Evolutionary conservation across 768 basidiomycete species (phyloP).

Genomic region (Boletus rubroflammeus): DNA sequence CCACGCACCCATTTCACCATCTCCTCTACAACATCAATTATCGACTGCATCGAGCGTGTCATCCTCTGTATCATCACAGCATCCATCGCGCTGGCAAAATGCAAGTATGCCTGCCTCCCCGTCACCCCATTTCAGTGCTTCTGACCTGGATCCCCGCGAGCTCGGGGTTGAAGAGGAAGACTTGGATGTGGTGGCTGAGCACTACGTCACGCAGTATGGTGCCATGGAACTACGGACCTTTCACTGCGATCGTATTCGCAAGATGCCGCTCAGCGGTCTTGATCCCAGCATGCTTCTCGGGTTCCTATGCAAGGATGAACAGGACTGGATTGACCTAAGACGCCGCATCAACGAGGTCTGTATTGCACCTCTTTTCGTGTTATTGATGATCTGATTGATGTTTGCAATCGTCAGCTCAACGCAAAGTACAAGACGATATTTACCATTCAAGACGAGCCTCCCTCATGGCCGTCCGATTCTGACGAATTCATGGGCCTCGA

Average conservation of each 20-base stretch:
- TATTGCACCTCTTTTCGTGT: slow-evolving; percentile 3
- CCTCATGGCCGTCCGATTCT: slow-evolving; percentile 72
- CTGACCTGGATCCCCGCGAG: slow-evolving; percentile 39
- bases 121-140: slow-evolving; percentile 17
- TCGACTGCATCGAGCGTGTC: slow-evolving; percentile 39
- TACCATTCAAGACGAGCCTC: slow-evolving; percentile 83
- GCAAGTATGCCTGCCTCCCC: slow-evolving; percentile 22
- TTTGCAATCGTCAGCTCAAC: slow-evolving; percentile 13
- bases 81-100: slow-evolving; percentile 28
- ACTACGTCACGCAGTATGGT: slow-evolving; percentile 73
- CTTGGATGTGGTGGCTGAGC: slow-evolving; percentile 48
- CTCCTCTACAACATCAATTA: slow-evolving; percentile 62
- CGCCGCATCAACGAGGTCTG: slow-evolving; percentile 69
- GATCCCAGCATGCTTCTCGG: slow-evolving; percentile 98
- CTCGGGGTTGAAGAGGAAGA: slow-evolving; percentile 31
- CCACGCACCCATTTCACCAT: slow-evolving; percentile 58
- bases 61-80: slow-evolving; percentile 33
- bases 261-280: slow-evolving; percentile 86
- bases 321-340: slow-evolving; percentile 82
- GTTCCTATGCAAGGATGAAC: slow-evolving; percentile 79
- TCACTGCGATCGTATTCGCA: slow-evolving; percentile 94
- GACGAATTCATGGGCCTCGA: slow-evolving; percentile 76
- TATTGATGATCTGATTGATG: slow-evolving; percentile 6
- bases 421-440: slow-evolving; percentile 72
- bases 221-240: slow-evolving; percentile 77